Percentiles rank a stretch among this genome's conserved stretches.
phyloP scores from a whole-genome alignment of 192 early-diverging fungal genomes.

The Kickxella alabastrina region DNA sequence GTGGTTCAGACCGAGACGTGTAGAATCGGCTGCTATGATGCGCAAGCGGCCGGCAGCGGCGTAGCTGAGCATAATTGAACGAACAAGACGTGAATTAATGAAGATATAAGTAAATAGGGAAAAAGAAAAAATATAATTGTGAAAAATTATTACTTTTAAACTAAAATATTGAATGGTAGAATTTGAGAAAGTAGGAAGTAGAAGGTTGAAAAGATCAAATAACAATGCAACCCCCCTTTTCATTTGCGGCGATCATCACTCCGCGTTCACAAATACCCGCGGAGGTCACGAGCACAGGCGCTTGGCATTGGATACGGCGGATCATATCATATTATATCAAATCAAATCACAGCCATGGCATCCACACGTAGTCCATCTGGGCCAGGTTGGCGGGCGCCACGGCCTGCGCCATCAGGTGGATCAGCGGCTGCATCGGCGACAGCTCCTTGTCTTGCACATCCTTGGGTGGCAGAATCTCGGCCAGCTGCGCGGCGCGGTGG shows the following conservation, averaged over 20 bases:
- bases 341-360: slow-evolving; percentile 70
- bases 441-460: slow-evolving; percentile 39
- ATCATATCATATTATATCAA: too few relatives aligned
- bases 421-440: slow-evolving; percentile 69
- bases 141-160: slow-evolving; percentile 2
- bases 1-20: neutral
- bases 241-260: neutral
- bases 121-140: slow-evolving; percentile 1
- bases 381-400: slow-evolving; percentile 89
- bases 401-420: slow-evolving; percentile 88
- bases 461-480: slow-evolving; percentile 34
- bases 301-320: neutral
- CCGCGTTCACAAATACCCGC: too few relatives aligned
- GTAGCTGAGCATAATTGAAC: slow-evolving; percentile 19
- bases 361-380: slow-evolving; percentile 92
- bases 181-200: neutral
- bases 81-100: neutral
- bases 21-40: slow-evolving; percentile 2
- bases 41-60: slow-evolving; percentile 15
- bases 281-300: neutral
- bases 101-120: neutral
- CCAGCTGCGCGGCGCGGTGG: slow-evolving; percentile 32
- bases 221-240: neutral
- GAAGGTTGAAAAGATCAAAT: slow-evolving; percentile 2
- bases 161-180: neutral